Evolutionary conservation across 805 yeast genomes (phyloP).

Genomic region (Metschnikowia shivogae): DNA sequence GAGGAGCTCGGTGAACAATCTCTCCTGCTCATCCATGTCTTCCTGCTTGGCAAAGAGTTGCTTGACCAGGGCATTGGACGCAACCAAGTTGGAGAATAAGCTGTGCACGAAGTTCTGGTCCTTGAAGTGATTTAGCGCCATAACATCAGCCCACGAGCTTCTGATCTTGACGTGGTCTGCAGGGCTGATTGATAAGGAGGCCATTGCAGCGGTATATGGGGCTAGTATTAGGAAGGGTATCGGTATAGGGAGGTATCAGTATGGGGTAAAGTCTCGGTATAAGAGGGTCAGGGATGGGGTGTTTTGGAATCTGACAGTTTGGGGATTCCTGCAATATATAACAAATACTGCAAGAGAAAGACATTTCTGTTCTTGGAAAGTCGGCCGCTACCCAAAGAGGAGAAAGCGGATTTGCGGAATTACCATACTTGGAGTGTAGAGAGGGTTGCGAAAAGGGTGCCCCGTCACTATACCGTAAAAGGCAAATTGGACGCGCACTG

Average conservation of each 20-base stretch:
- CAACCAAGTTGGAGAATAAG: slow-evolving; percentile 32
- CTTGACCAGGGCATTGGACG: slow-evolving; percentile 26
- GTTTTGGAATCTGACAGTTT: slow-evolving; percentile 3
- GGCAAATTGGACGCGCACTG: neutral
- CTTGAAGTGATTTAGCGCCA: slow-evolving; percentile 26
- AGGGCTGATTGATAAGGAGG: slow-evolving; percentile 8
- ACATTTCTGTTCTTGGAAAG: slow-evolving; percentile 4
- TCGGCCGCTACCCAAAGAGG: slow-evolving; percentile 2
- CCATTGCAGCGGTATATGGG: slow-evolving; percentile 3
- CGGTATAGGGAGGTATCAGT: neutral
- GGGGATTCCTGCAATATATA: slow-evolving; percentile 1
- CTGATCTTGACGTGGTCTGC: slow-evolving; percentile 22
- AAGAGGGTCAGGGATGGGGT: neutral
- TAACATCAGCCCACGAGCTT: slow-evolving; percentile 33
- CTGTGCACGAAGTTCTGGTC: slow-evolving; percentile 28
- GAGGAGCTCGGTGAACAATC: slow-evolving; percentile 35
- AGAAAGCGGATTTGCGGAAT: slow-evolving; percentile 2
- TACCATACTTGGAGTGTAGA: slow-evolving; percentile 1
- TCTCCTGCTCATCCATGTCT: slow-evolving; percentile 27
- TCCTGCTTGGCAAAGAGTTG: slow-evolving; percentile 19
- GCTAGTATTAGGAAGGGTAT: neutral
- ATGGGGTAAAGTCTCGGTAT: neutral
- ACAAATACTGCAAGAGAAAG: neutral
- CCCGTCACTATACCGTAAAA: slow-evolving; percentile 2
- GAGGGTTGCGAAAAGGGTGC: slow-evolving; percentile 3